Evolutionary conservation across 192 early-diverging fungal genomes (phyloP), one percentile per base, ranked within the genome.

Genomic region (Coemansia sp.): DNA sequence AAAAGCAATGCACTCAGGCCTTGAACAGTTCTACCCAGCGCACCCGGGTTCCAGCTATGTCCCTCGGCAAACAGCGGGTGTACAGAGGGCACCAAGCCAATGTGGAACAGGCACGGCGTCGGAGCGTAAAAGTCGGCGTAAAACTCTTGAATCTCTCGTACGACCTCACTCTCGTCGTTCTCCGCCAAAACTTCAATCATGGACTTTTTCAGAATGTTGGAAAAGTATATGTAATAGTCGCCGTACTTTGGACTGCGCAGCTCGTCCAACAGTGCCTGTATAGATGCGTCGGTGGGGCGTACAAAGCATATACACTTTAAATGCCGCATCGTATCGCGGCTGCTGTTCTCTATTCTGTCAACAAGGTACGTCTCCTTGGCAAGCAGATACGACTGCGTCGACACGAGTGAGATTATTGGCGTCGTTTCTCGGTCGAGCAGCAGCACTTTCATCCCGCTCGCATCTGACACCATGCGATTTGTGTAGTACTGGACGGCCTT

Each of bases 191-290:
- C 86, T 76, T 98, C 96, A 55, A 99, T 91, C 67, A 88, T 86
- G 10, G 92, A 91, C 75, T 98, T 98, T 62, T 91, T 90, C 39
- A 99, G 66, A n/a, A 91, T 90, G 78, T 99, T 98, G 77, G 90
- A 91, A 75, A 99, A 98, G 73, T 95, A 98, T 40, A 99, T 87
- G 72, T 96, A 97, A 74, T 99, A 99, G 69, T 97, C 96, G 57
- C 94, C 94, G 82, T 97, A 99, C 42, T 89, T 87, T 6, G 98
- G 98, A 23, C 92, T 91, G 50, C 92, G 76, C 30, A 99, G 86
- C 80, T 99, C 98, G 60, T 96, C 93, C 16, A 95, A 86, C 61
- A 99, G 74, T 30, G 86, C 88, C 75, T 94, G 94, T 23, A 98
- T 84, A 4, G 93, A 93, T 44, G 94, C 90, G 8, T 86, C 80